Evolutionary conservation across 1,139 yeast species (phyloP).

Genomic region (Suhomyces coccinellae): DNA sequence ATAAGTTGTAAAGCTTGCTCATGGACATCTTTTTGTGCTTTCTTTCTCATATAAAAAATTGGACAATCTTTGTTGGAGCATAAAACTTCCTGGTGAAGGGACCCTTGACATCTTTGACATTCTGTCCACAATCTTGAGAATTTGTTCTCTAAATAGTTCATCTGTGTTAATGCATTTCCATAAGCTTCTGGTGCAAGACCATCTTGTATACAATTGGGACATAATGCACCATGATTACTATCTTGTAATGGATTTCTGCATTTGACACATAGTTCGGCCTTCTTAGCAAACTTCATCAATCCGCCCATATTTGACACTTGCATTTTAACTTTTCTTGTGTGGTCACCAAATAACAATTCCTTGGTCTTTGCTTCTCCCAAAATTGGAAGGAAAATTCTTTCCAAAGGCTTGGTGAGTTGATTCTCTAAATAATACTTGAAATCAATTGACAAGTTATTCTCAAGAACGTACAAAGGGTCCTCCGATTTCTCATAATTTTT

Average conservation of each 20-base stretch:
- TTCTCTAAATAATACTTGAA: conserved; percentile 92
- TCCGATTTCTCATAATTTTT: conserved; percentile 95
- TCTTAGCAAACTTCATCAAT: conserved; percentile 87
- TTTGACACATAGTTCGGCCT: conserved; percentile 82
- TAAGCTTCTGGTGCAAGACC: conserved; percentile 68
- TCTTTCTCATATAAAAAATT: conserved; percentile 94
- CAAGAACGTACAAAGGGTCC: conserved; percentile 91
- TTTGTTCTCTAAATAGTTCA: conserved; percentile 77
- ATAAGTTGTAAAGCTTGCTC: conserved; percentile 68
- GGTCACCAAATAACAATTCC: conserved; percentile 76
- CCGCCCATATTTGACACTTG: conserved; percentile 71
- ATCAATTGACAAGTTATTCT: conserved; percentile 89
- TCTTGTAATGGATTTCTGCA: conserved; percentile 79
- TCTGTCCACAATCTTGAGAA: conserved; percentile 96
- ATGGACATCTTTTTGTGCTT: conserved; percentile 83
- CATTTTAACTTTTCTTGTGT: conserved; percentile 76
- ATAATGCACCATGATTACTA: conserved; percentile 72
- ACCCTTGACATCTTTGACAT: conserved; percentile 97
- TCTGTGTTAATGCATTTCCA: conserved; percentile 72
- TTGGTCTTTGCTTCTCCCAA: conserved; percentile 83
- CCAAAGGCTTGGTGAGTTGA: conserved; percentile 88
- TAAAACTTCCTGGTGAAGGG: conserved; percentile 90
- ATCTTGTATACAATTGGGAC: conserved; percentile 72
- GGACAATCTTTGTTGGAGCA: conserved; percentile 98
- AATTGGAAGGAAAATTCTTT: conserved; percentile 93